Percentiles rank a stretch among this genome's conserved stretches.
Evolutionary conservation across 2,329 filamentous ascomycete species (phyloP).

Genomic region (Pseudogymnoascus sp.): DNA sequence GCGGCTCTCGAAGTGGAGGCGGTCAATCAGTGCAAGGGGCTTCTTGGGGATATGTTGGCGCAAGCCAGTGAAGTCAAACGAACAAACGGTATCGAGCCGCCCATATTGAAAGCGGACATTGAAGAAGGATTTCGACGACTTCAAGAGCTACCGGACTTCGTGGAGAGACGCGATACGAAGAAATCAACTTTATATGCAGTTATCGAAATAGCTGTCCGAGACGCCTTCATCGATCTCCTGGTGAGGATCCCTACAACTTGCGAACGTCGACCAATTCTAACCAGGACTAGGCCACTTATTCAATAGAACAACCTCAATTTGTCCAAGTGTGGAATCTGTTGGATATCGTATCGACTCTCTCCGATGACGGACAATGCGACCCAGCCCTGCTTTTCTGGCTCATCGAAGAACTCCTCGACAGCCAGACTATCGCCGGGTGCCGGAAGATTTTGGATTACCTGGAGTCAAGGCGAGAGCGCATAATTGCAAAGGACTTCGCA

Average conservation of each 20-base stretch:
- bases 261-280: slow-evolving; percentile 28
- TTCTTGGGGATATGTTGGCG: slow-evolving; percentile 51
- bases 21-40: slow-evolving; percentile 45
- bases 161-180: slow-evolving; percentile 20
- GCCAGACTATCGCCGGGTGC: slow-evolving; percentile 88
- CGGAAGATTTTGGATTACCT: slow-evolving; percentile 89
- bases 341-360: slow-evolving; percentile 82
- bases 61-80: slow-evolving; percentile 54
- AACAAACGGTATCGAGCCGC: slow-evolving; percentile 60
- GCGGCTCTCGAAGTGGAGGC: slow-evolving; percentile 46
- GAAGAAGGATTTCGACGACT: slow-evolving; percentile 42
- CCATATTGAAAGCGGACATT: slow-evolving; percentile 64
- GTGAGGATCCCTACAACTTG: slow-evolving; percentile 43
- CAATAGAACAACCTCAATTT: slow-evolving; percentile 72
- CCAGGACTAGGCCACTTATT: slow-evolving; percentile 56
- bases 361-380: slow-evolving; percentile 71
- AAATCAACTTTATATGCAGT: slow-evolving; percentile 56
- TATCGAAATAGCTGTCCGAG: slow-evolving; percentile 76
- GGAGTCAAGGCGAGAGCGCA: slow-evolving; percentile 82
- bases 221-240: slow-evolving; percentile 71
- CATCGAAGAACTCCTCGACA: slow-evolving; percentile 90
- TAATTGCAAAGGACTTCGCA: slow-evolving; percentile 72
- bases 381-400: slow-evolving; percentile 80
- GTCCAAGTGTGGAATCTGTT: slow-evolving; percentile 87
- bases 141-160: slow-evolving; percentile 34